Evolutionary conservation across 768 basidiomycete genomes (phyloP), one percentile per base, ranked within the genome.

Genomic region (Lanmaoa pseudosensibilis): DNA sequence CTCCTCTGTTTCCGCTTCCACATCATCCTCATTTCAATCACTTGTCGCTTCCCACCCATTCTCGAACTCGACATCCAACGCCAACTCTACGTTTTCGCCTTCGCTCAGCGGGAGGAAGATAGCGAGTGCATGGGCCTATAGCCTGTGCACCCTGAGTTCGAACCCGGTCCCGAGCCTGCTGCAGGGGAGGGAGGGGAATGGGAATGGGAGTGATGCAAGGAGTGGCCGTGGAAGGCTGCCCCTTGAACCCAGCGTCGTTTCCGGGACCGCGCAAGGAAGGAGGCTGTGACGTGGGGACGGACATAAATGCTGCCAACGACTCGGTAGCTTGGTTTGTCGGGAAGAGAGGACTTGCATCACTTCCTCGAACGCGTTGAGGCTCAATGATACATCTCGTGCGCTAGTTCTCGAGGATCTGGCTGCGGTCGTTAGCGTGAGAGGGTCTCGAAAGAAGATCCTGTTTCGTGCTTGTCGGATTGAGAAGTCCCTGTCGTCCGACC

Each of bases 211-310:
- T 47, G 30, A 32, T 33, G 19, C 32, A 19, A 33, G 4, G 46
- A 33, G 36, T n/a, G 49, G 5, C 5, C 38, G 30, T 41, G 23
- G 34, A 34, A 4, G 84, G 79, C 10, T 85, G 77, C n/a, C n/a
- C n/a, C 86, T 66, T 92, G 90, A n/a, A 91, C 90, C 94, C 94
- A 96, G 41, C 93, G 84, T 36, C 90, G 83, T 70, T 96, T 93
- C 45, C 93, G 84, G 46, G 21, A 16, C 54, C 40, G 2, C 59
- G 62, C 5, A 53, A 48, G n/a, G 36, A 55, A 33, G 53, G 48
- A 1, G 57, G 53, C 5, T 5, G 50, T 0, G 73, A 62, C 56
- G 63, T 46, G 1, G 66, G 49, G 27, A 27, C 27, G 49, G 27
- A 27, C 27, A 27, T 6, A 4, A 69, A 57, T 11, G 56, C 44